Evolutionary conservation across 2,329 filamentous ascomycete species (phyloP).

Genomic region (Thelonectria olida): DNA sequence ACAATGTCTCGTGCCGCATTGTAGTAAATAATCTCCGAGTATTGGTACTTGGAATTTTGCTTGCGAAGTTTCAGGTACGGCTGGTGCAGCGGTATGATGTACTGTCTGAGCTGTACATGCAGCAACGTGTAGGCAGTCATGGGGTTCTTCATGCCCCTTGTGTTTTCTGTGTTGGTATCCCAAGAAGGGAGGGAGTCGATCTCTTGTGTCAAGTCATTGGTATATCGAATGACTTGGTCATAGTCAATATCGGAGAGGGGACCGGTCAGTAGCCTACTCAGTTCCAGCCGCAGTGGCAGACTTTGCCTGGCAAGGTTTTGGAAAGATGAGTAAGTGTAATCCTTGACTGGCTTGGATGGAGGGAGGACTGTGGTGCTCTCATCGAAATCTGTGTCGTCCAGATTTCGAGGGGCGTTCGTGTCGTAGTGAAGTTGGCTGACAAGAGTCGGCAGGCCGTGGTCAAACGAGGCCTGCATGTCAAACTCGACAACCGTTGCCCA

Average conservation of each 20-base stretch:
- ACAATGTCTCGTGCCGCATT: constrained; percentile 70
- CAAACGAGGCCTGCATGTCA: constrained; percentile 69
- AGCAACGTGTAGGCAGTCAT: constrained; percentile 68
- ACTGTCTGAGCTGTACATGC: constrained; percentile 69
- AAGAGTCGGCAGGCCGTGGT: constrained; percentile 67
- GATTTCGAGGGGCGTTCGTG: constrained; percentile 63
- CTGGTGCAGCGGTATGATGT: constrained; percentile 69
- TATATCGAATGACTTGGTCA: constrained; percentile 69
- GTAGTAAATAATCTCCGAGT: constrained; percentile 71
- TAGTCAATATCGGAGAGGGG: constrained; percentile 66
- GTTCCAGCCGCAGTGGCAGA: constrained; percentile 63
- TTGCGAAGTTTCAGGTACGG: constrained; percentile 68
- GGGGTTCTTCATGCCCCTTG: constrained; percentile 59
- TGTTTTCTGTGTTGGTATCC: constrained; percentile 51
- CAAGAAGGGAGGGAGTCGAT: constrained; percentile 69
- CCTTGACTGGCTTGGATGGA: constrained; percentile 57
- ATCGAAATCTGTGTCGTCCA: constrained; percentile 67
- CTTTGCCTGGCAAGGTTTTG: constrained; percentile 67
- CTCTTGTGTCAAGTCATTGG: constrained; percentile 68
- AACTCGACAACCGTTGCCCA: constrained; percentile 71
- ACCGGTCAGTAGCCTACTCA: constrained; percentile 65
- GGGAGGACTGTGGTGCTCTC: constrained; percentile 62
- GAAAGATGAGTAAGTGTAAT: constrained; percentile 69
- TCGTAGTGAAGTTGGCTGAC: constrained; percentile 66
- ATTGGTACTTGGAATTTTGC: constrained; percentile 68